Evolutionary conservation across 2,329 filamentous ascomycete species (phyloP).

Genomic region (Drechslera avenae): DNA sequence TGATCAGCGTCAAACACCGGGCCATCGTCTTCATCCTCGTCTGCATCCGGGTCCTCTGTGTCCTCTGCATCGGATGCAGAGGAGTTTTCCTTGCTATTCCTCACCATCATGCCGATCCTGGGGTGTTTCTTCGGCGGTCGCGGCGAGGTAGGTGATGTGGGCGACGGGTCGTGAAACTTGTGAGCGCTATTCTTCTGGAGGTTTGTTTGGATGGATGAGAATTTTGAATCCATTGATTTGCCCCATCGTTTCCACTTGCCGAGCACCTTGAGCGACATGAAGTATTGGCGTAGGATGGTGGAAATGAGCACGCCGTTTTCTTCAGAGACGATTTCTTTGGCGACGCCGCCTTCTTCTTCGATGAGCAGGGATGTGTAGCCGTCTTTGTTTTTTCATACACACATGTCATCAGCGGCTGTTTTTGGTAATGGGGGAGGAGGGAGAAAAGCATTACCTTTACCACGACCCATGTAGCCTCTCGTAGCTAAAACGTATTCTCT

Average conservation of each 20-base stretch:
- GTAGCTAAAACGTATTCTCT: conserved; percentile 76
- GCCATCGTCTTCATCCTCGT: conserved; percentile 49
- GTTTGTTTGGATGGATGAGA: conserved; percentile 67
- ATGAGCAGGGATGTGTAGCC: conserved; percentile 80
- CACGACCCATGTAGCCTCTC: conserved; percentile 84
- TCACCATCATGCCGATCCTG: conserved; percentile 16
- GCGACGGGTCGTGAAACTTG: conserved; percentile 52
- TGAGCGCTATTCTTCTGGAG: conserved; percentile 61
- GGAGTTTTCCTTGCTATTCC: neutral
- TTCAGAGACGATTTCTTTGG: conserved; percentile 79
- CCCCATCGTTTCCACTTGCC: conserved; percentile 79
- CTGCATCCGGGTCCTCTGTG: conserved; percentile 37
- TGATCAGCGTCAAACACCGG: conserved; percentile 50
- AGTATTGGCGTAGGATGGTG: conserved; percentile 87
- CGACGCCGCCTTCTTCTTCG: conserved; percentile 73
- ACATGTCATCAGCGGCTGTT: neutral
- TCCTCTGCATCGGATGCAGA: neutral
- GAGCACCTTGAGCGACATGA: conserved; percentile 81
- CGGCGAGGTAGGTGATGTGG: conserved; percentile 26
- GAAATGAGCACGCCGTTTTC: conserved; percentile 88
- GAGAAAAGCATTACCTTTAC: conserved; percentile 60
- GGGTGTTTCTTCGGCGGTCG: conserved; percentile 10
- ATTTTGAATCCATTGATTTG: conserved; percentile 66
- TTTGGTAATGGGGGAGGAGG: neutral
- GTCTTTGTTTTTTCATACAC: conserved; percentile 53